Evolutionary conservation across 75 land plant genomes (phyloP).

Genomic region (Adiantum capillusveneris): DNA sequence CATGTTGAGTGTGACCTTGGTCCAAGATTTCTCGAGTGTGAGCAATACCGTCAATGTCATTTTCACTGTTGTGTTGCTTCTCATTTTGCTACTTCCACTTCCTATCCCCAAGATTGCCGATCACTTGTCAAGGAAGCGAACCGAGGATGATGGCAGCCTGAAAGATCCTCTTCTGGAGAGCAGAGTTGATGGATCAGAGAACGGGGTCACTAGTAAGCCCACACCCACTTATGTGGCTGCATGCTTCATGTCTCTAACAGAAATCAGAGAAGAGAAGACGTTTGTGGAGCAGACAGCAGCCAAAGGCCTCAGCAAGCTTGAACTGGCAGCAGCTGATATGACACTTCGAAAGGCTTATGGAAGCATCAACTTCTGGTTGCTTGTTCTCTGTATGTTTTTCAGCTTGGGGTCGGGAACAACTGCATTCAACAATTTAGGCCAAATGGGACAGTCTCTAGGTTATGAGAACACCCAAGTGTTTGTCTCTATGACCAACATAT

Average conservation of each 20-base stretch:
- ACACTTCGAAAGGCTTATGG: conserved; percentile 17
- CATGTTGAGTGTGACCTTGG: conserved; percentile 20
- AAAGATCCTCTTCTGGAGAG: too few species aligned
- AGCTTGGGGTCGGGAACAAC: conserved; percentile 28
- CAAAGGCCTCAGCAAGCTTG: too few species aligned
- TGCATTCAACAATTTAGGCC: conserved; percentile 30
- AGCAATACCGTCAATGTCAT: too few species aligned
- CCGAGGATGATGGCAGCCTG: too few species aligned
- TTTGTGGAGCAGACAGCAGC: neutral
- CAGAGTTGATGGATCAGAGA: too few species aligned
- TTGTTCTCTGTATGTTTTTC: conserved; percentile 21
- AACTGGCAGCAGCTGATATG: conserved; percentile 22
- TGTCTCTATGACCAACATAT: conserved; percentile 27
- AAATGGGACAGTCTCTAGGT: conserved; percentile 29
- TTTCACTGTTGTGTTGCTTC: too few species aligned
- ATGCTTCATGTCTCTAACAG: neutral
- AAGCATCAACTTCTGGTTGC: conserved; percentile 30
- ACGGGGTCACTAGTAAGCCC: conserved; percentile 1
- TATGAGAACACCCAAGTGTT: conserved; percentile 19
- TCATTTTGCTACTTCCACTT: too few species aligned
- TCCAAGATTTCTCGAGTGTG: too few species aligned
- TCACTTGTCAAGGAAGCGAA: too few species aligned
- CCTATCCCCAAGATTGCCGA: too few species aligned
- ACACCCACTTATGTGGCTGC: neutral
- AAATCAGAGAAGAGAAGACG: neutral